Evolutionary conservation across 2,329 filamentous ascomycete species (phyloP).

Genomic region (Paraphaeosphaeria minitans): DNA sequence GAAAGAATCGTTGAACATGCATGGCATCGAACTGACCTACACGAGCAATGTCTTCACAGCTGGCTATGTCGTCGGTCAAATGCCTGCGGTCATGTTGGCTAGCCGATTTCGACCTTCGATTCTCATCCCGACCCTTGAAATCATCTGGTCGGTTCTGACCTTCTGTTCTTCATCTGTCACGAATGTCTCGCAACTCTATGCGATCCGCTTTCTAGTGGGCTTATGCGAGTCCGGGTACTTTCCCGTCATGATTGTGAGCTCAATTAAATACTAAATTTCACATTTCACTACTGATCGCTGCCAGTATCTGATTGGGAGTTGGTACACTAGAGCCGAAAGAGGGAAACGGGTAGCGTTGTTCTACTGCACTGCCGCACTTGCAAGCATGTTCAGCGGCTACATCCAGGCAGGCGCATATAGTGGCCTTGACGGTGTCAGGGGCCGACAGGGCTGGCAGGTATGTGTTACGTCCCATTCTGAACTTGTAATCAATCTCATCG

Average conservation of each 20-base stretch:
- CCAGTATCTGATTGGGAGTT: constrained; percentile 46
- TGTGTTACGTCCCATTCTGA: not conserved
- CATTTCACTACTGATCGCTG: constrained; percentile 1
- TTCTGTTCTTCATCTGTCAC: constrained; percentile 27
- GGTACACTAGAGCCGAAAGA: constrained; percentile 49
- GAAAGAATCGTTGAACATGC: constrained; percentile 36
- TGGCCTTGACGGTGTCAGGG: constrained; percentile 33
- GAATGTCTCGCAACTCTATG: constrained; percentile 39
- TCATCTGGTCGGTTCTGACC: constrained; percentile 31
- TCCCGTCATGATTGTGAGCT: constrained; percentile 34
- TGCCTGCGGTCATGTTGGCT: constrained; percentile 36
- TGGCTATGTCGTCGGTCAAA: constrained; percentile 37
- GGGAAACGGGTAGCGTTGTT: constrained; percentile 41
- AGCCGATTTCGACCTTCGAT: constrained; percentile 32
- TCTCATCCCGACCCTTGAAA: constrained; percentile 40
- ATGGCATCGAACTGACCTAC: constrained; percentile 40
- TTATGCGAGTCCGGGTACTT: constrained; percentile 35
- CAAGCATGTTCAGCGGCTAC: constrained; percentile 44
- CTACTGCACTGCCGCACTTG: constrained; percentile 38
- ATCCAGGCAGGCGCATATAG: constrained; percentile 41
- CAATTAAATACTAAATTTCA: not conserved
- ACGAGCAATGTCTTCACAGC: constrained; percentile 35
- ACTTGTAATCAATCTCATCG: not conserved
- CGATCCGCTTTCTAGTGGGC: constrained; percentile 41
- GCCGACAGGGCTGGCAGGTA: constrained; percentile 29